phyloP scores from a whole-genome alignment of 768 basidiomycete species.

The Hygrocybe coccinea region DNA sequence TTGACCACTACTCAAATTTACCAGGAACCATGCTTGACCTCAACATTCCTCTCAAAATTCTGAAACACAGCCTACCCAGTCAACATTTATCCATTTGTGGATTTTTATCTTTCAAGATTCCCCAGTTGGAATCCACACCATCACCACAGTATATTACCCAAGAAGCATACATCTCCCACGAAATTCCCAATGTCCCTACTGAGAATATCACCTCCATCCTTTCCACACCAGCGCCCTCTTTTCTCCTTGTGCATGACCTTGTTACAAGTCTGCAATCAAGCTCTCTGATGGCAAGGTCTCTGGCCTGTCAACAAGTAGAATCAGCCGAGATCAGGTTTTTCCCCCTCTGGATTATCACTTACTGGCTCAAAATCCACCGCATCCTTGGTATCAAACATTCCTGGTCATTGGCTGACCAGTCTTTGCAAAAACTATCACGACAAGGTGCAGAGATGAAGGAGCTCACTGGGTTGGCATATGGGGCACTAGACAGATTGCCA shows the following conservation, averaged over 20 bases:
- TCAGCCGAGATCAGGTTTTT: background rate
- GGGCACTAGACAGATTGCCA: constrained; percentile 2
- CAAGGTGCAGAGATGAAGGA: background rate
- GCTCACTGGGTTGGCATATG: background rate
- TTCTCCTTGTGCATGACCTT: background rate
- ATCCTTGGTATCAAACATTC: background rate
- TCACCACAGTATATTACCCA: background rate
- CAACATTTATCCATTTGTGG: constrained; percentile 1
- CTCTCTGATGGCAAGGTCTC: background rate
- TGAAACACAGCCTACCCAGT: background rate
- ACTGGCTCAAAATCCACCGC: background rate
- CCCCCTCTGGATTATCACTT: background rate
- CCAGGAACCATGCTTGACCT: background rate
- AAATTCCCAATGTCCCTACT: background rate
- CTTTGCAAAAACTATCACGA: background rate
- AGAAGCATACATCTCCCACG: background rate
- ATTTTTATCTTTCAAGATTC: constrained; percentile 9
- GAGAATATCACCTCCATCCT: background rate
- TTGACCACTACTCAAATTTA: background rate
- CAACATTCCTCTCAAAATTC: background rate
- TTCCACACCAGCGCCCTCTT: background rate
- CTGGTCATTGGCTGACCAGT: background rate
- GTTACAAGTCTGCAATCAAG: background rate
- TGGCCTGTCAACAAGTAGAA: background rate
- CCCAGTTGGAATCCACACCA: background rate